Evolutionary conservation across 2,329 filamentous ascomycete species (phyloP), one percentile per base, ranked within the genome.

Genomic region (Lachnellula subtilissima): DNA sequence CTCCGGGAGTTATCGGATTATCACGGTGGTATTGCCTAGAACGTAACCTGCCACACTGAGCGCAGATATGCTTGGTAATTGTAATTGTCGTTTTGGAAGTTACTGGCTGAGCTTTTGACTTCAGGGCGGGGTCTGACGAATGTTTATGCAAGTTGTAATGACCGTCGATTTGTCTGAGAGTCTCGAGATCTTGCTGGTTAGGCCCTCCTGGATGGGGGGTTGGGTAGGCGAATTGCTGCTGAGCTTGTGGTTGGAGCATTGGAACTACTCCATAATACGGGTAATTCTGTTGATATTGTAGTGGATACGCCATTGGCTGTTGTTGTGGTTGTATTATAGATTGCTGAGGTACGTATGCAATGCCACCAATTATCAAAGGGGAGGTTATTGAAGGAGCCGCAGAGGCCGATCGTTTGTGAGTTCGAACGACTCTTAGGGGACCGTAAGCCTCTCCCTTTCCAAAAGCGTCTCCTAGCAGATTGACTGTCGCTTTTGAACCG

Each of bases 51-150:
- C 73, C 72, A 54, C 76, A 78, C 25, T 70, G 64, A 42, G 69
- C 74, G 63, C 78, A 81, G 19, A 78, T 72, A 56, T 71, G 70
- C 52, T 76, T 75, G 9, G 58, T 61, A 8, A 66, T 56, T 28
- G 56, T 60, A 36, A 62, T 59, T 4, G 69, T 66, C 64, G 67
- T 69, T 68, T 71, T 69, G 32, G 64, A n/a, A 32, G 45, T 56
- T 43, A 53, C 36, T 22, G 19, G 37, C 11, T 48, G n/a, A 22
- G 42, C 35, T 17, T 53, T 40, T n/a, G 37, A 15, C 15, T 23
- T 48, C 22, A n/a, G 12, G 17, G 22, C 32, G 17, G 48, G 40
- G 14, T 56, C 54, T 11, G 42, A 45, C 12, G 50, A 15, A 32
- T 40, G 35, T 14, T 5, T 35, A 9, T 48, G n/a, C 22, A 37